Base-by-base conservation (phyloP, 306 rosid genomes). In the Medicago lupulina region DNA sequence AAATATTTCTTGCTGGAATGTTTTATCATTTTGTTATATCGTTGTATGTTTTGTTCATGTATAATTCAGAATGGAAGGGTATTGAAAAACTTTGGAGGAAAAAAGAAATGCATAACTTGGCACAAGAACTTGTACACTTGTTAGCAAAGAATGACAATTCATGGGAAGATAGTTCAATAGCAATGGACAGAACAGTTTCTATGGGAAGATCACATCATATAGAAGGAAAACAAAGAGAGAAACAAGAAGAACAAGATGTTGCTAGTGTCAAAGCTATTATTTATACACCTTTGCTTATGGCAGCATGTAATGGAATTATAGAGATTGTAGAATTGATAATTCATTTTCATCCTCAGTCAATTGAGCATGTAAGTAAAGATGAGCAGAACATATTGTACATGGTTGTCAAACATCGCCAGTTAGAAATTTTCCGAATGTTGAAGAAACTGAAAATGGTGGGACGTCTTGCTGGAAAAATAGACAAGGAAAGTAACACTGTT, bases 261-360 rank as follows among this genome's bases (percentile, higher is more conserved):
- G 1, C 16, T 61, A 15, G 3, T 6, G 0, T 2, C 7, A 76
- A 61, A 34, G 15, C 55, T 7, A 11, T 54, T 72, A 49, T 14
- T 41, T 77, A 81, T n/a, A 77, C 83, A 9, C 85, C 87, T 14
- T 86, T 86, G 85, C 81, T 86, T 46, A 69, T 67, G 72, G 89
- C 89, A 23, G 83, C 89, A 8, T 17, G 78, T 47, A 78, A 21
- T 21, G 89, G 89, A 66, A 80, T 86, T 13, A 51, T 17, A 10
- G 87, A 86, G 62, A 86, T 86, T 54, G 83, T 86, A n/a, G 79
- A 86, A 40, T n/a, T 23, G 9, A 83, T 83, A 25, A 21, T 82
- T 21, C 76, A 5, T 31, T 67, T 72, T 38, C 67, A 77, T 73
- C 85, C 85, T 59, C 85, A 82, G 50, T 68, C 85, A 9, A 51